A percentile compares a stretch with the other conserved stretches of the same genome.
phyloP scores from a whole-genome alignment of 495 filamentous ascomycete genomes.

The Aspergillus baeticus region DNA sequence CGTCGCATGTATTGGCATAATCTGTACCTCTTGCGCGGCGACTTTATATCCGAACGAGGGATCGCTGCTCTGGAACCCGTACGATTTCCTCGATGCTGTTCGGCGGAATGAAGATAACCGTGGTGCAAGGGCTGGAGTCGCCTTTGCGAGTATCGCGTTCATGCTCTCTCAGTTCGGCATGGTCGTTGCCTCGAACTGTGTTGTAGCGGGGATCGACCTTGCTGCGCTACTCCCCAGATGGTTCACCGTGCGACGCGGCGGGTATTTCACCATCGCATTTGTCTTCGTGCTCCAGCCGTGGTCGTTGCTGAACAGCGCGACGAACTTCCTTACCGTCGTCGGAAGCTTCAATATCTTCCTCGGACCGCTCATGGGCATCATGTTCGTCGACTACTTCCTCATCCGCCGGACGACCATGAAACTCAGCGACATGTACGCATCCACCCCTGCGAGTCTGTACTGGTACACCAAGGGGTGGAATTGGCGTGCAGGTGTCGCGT shows the following conservation, averaged over 20 bases:
- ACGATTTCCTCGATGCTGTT: conserved; percentile 1
- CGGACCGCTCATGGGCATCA: conserved; percentile 4
- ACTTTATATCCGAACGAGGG: background rate
- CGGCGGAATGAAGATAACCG: background rate
- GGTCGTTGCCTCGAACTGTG: background rate
- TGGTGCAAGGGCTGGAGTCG: background rate
- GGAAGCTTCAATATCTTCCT: conserved; percentile 2
- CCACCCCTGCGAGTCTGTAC: background rate
- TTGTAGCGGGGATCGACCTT: conserved; percentile 1
- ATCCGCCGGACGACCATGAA: background rate
- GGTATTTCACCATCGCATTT: background rate
- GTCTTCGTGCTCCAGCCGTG: conserved; percentile 5
- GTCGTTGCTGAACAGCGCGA: background rate
- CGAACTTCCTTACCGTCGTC: conserved; percentile 5
- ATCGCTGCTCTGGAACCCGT: conserved; percentile 6
- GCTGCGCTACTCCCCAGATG: background rate
- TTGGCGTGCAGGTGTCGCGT: background rate
- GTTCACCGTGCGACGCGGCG: conserved; percentile 5
- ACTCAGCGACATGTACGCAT: background rate
- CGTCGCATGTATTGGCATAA: conserved; percentile 9
- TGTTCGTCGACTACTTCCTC: conserved; percentile 9
- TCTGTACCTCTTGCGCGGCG: conserved; percentile 8
- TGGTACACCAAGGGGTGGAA: conserved; percentile 2
- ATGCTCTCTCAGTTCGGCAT: conserved; percentile 8
- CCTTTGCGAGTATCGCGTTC: conserved; percentile 2